Conservation (phyloP, 192 early-diverging fungal genomes). For the Gryganskiella cystojenkinii region DNA sequence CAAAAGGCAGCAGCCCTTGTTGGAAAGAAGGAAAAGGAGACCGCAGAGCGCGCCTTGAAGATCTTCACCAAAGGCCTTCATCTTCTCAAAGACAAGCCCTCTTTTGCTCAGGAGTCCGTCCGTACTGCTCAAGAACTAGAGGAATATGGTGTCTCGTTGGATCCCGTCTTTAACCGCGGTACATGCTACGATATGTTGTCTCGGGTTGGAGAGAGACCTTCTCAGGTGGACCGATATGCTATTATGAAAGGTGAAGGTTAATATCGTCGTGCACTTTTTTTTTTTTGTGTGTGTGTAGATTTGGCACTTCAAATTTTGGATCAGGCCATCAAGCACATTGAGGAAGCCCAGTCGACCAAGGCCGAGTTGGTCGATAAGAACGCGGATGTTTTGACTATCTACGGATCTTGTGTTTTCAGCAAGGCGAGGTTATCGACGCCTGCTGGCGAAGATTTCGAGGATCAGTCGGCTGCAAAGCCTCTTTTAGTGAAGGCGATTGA, state of each 20-base stretch:
- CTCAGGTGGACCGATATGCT: neutral
- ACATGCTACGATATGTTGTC: neutral
- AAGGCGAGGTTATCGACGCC: constrained; percentile 26
- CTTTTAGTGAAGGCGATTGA: constrained; percentile 39
- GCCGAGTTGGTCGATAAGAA: constrained; percentile 22
- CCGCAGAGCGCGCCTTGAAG: constrained; percentile 12
- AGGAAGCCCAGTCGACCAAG: constrained; percentile 13
- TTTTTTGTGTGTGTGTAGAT: constrained; percentile 5
- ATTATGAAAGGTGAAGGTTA: neutral
- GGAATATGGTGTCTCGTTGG: constrained; percentile 40
- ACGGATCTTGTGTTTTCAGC: constrained; percentile 40
- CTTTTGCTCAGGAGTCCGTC: constrained; percentile 39
- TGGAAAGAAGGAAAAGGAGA: constrained; percentile 9
- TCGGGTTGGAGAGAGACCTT: neutral
- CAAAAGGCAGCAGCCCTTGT: constrained; percentile 29
- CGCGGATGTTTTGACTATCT: constrained; percentile 29
- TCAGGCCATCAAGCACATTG: constrained; percentile 32
- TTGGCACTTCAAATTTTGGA: constrained; percentile 21
- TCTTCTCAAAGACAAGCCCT: constrained; percentile 10
- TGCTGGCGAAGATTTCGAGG: constrained; percentile 22
- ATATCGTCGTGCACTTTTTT: neutral
- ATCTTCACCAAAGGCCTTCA: constrained; percentile 21
- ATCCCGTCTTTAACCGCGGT: constrained; percentile 35
- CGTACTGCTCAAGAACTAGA: constrained; percentile 48
- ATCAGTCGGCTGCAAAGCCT: constrained; percentile 4